Base-by-base conservation (phyloP, 2,329 filamentous ascomycete genomes). In the Tolypocladium tropicale region DNA sequence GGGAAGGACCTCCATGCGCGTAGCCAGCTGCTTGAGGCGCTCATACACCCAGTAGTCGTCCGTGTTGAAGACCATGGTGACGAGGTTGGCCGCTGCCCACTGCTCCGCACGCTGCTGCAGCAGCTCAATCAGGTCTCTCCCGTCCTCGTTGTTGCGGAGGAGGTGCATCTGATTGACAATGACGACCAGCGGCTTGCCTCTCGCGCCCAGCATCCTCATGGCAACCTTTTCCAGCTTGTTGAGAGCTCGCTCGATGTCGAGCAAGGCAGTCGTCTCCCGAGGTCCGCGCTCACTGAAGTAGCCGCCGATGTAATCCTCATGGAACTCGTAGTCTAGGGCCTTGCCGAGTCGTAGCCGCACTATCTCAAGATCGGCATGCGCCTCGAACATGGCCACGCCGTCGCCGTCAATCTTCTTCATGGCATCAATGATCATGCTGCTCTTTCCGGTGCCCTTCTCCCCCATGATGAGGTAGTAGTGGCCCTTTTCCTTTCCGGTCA, bases 21-120 rank as follows among this genome's bases (percentile, higher is more conserved):
- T 96, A 3, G 91, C 90, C 57, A 96, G 86, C 68, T 90, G 86
- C 76, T 96, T 96, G 54, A 99, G 76, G 16, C 92, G 83, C 70
- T 99, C 94, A 65, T 96, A 97, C 0, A 99, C 89, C 94, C 94
- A 99, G 73, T 96, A 99, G 68, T 97, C 94, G 71, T 99, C 94
- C 55, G 86, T 92, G 72, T 96, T 97, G 74, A 99, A 91, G 36
- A 99, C 85, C 78, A 90, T 82, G 1, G 94, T 97, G 33, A 95
- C 89, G 10, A 99, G 80, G 61, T 90, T 93, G 23, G 89, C 84
- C 1, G 93, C 94, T 1, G 94, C 93, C 94, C 94, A 99, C 70
- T 94, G 89, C 72, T 99, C 94, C 1, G 94, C 93, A 34, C 92
- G 84, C 69, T 99, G 94, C 67, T 99, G 94, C 33, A 99, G 84